Evolutionary conservation across 257 asterid genomes (phyloP), one percentile per base, ranked within the genome.

Genomic region (Capsicum baccatum): DNA sequence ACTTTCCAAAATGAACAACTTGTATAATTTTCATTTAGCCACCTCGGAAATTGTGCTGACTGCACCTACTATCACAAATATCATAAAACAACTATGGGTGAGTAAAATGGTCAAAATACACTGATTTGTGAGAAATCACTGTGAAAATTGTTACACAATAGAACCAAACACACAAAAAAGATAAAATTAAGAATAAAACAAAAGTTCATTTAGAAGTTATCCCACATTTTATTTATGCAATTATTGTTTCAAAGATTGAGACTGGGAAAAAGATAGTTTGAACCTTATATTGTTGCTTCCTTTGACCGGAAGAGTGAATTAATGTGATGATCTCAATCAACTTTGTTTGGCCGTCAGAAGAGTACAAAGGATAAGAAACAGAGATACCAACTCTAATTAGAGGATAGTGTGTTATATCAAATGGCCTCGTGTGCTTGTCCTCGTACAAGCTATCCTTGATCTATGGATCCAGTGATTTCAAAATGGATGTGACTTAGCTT

Each of bases 211-310:
- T 37, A 37, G 47, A 42, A 71, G 60, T 2, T 48, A 47, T 12
- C 0, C 3, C 7, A 47, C 58, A 74, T 48, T 21, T 15, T 35
- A 35, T 35, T 14, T 6, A 15, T 74, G 19, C 2, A 19, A 74
- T 74, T 74, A 52, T 74, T 74, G 60, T 8, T 74, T 26, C n/a
- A 19, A 73, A 52, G 47, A 50, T 74, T 52, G 47, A 74, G 81
- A 74, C 44, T 52, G 19, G 21, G 47, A 21, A 52, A 21, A 12
- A 52, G 47, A 76, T 13, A 3, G 81, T 76, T 50, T 76, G 81
- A 21, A 6, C 62, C 10, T 76, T 76, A 76, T 11, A 52, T 52
- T 50, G 81, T 76, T 21, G 62, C 39, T 76, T 76, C 10, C 62
- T 76, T 76, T 52, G 21, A 52, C 14, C 1, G 48, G 42, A 66